phyloP scores from a whole-genome alignment of 1,139 yeast species.

The Saccharomycopsis crataegensis region DNA sequence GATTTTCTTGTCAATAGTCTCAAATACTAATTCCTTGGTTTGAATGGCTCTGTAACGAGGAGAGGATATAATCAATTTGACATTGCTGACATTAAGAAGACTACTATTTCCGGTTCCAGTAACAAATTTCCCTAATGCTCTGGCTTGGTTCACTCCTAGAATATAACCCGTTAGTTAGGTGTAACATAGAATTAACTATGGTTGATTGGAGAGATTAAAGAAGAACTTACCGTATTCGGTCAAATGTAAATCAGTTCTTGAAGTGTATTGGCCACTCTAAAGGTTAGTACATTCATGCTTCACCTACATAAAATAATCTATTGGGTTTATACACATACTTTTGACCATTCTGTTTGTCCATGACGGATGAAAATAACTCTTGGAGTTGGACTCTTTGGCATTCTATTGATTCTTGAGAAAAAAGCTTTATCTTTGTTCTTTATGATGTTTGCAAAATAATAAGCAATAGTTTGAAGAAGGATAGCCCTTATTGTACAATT shows the following conservation, averaged over 20 bases:
- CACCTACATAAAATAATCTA: neutral
- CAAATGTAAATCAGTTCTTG: slow-evolving; percentile 71
- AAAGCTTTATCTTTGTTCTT: neutral
- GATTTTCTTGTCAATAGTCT: slow-evolving; percentile 29
- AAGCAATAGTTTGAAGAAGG: too few species aligned
- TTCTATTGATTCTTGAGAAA: neutral
- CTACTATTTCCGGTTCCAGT: slow-evolving; percentile 43
- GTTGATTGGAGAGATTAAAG: neutral
- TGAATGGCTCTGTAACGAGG: slow-evolving; percentile 76
- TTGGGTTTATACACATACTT: slow-evolving; percentile 3
- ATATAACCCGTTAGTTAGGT: neutral
- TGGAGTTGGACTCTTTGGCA: slow-evolving; percentile 40
- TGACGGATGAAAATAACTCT: slow-evolving; percentile 70
- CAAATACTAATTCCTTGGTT: slow-evolving; percentile 56
- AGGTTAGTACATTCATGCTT: neutral
- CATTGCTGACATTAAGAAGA: slow-evolving; percentile 53
- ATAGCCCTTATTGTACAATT: neutral
- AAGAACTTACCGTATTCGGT: slow-evolving; percentile 46
- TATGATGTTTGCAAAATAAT: neutral
- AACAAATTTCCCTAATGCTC: slow-evolving; percentile 61
- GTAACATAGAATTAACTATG: too few species aligned
- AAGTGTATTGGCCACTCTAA: slow-evolving; percentile 84
- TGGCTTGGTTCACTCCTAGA: slow-evolving; percentile 57
- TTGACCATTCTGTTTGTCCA: slow-evolving; percentile 93
- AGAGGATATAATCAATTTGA: slow-evolving; percentile 63